Base-by-base conservation (phyloP, 2,329 filamentous ascomycete genomes). In the Stachybotrys chartarum region DNA sequence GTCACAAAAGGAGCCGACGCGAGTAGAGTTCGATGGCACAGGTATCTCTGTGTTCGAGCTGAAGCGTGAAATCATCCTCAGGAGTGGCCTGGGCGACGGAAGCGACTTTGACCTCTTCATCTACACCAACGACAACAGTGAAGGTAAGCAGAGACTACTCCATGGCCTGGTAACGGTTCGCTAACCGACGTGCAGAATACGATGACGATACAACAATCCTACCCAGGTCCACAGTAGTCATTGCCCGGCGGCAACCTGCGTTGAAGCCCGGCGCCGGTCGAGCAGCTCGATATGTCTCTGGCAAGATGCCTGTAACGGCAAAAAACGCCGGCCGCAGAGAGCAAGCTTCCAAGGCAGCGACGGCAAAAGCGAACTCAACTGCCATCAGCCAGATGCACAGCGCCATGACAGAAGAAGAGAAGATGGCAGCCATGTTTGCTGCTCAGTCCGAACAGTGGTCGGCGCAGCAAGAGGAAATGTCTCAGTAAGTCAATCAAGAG, bases 161-260 rank as follows among this genome's bases (percentile, higher is more conserved):
- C 35, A 3, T 5, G 35, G 35, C 35, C 35, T 42, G 24, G 24
- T 5, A 10, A 42, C 35, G 35, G 35, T 6, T 42, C 35, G 49
- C 68, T 72, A 66, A 76, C 60, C 54, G 31, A 49, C 30, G 7
- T 54, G 16, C 66, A 96, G 94, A 95, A 74, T 97, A 97, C 68
- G 90, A 96, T 64, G 94, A 99, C 77, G 94, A 99, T 69, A 97
- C 94, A 1, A 90, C 89, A n/a, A 92, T 97, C 63, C 96, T 99
- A 54, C 90, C 93, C 49, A 88, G 94, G 64, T 96, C 94, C 17
- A 97, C 92, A 2, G 95, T 91, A 0, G 91, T 99, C 56, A 87
- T 97, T 62, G 94, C 92, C 46, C 86, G 90, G 57, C 86, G 94
- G 58, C 80, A 94, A 59, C 94, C 94, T 3, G 90, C 94, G 7